Evolutionary conservation across 345 rosid species (phyloP).

Genomic region (Eucalyptus tenuipes): DNA sequence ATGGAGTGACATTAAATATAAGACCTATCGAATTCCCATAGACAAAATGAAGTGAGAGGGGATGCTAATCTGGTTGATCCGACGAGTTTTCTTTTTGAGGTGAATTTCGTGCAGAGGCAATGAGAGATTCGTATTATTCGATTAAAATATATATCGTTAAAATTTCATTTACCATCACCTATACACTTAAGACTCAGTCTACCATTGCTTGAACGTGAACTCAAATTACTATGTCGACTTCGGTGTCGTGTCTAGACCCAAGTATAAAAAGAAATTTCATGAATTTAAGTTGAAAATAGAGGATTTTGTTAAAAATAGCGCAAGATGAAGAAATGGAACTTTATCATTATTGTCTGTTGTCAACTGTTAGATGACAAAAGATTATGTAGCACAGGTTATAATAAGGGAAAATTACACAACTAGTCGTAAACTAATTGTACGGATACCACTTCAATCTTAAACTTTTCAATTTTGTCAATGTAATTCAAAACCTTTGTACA

Average conservation of each 20-base stretch:
- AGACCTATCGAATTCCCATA: too few relatives aligned
- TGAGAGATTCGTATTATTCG: not conserved
- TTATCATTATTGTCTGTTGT: not conserved
- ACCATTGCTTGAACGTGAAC: too few relatives aligned
- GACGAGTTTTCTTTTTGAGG: not conserved
- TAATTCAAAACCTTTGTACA: too few relatives aligned
- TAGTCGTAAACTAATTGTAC: too few relatives aligned
- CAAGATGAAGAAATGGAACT: not conserved
- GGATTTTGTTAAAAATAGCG: not conserved
- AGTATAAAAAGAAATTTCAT: too few relatives aligned
- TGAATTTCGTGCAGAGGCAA: not conserved
- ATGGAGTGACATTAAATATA: too few relatives aligned
- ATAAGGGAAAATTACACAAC: too few relatives aligned
- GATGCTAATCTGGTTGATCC: not conserved
- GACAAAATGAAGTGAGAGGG: not conserved
- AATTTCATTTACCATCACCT: not conserved
- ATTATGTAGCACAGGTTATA: not conserved
- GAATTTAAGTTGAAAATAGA: too few relatives aligned
- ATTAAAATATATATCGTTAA: not conserved
- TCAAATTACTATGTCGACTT: too few relatives aligned
- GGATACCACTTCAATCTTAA: fast-evolving
- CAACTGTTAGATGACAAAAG: not conserved
- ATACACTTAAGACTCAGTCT: too few relatives aligned
- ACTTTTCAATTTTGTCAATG: too few relatives aligned
- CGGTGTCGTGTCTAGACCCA: too few relatives aligned